Evolutionary conservation across 2,329 filamentous ascomycete species (phyloP).

Genomic region (Botrytis elliptica): DNA sequence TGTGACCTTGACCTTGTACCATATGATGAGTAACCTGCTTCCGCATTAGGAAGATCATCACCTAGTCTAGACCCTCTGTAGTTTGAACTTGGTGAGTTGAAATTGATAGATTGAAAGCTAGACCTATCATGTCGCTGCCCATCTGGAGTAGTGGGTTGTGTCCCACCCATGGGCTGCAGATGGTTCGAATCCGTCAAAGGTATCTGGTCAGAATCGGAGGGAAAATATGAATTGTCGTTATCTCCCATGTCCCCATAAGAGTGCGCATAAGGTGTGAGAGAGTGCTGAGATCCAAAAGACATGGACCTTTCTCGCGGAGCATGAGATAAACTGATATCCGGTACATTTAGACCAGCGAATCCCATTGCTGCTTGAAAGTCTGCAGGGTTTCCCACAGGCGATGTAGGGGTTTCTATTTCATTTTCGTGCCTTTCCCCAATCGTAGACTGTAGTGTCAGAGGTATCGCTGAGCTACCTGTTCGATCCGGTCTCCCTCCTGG

Average conservation of each 20-base stretch:
- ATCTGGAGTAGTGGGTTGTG: constrained; percentile 39
- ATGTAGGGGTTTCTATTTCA: constrained; percentile 30
- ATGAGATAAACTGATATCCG: constrained; percentile 37
- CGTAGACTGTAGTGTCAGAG: constrained; percentile 22
- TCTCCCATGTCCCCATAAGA: constrained; percentile 33
- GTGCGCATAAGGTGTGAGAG: constrained; percentile 15
- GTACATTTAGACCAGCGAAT: constrained; percentile 39
- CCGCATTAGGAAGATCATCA: constrained; percentile 60
- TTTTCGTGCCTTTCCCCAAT: constrained; percentile 22
- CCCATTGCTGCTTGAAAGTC: constrained; percentile 39
- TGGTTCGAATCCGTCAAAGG: constrained; percentile 58
- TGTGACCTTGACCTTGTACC: constrained; percentile 48
- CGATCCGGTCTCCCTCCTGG: constrained; percentile 28
- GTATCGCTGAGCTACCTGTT: constrained; percentile 22
- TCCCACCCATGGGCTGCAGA: constrained; percentile 56
- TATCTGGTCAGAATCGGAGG: constrained; percentile 53
- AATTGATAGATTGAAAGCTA: constrained; percentile 54
- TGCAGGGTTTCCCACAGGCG: constrained; percentile 36
- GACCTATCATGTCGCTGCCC: constrained; percentile 49
- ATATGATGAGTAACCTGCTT: constrained; percentile 49
- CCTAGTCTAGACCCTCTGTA: constrained; percentile 51
- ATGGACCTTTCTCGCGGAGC: constrained; percentile 30
- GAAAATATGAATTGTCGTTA: constrained; percentile 39
- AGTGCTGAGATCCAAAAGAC: constrained; percentile 34
- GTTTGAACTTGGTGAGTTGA: constrained; percentile 42